Conservation (phyloP, 2,329 filamentous ascomycete genomes). For the Pseudocercospora vitis region DNA sequence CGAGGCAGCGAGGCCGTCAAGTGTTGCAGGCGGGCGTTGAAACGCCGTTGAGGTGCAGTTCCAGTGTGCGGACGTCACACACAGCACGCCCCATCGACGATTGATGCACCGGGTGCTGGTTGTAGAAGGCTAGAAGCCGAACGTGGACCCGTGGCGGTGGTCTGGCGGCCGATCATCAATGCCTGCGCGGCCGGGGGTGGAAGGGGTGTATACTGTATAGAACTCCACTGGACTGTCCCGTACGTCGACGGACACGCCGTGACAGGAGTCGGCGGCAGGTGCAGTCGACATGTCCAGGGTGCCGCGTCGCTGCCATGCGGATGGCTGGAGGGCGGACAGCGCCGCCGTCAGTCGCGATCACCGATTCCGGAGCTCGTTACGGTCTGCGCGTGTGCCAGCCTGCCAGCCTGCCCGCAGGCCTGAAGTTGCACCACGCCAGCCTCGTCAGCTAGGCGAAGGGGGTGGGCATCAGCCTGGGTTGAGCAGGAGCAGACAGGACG, state of each 20-base stretch:
- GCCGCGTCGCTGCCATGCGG: no score
- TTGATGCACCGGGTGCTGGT: constrained; percentile 2
- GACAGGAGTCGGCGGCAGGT: no score
- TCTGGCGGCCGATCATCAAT: constrained; percentile 12
- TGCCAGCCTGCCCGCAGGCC: neutral
- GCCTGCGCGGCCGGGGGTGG: constrained; percentile 7
- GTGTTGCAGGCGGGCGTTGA: neutral
- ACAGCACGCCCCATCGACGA: constrained; percentile 10
- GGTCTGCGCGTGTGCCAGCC: neutral
- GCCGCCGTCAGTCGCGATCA: constrained; percentile 2
- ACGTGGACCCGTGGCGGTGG: constrained; percentile 9
- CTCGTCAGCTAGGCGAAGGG: no score
- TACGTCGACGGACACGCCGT: no score
- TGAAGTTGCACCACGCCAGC: neutral
- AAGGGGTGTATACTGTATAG: no score
- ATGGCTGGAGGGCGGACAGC: neutral
- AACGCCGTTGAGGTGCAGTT: constrained; percentile 1
- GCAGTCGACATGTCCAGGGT: no score
- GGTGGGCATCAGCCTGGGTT: neutral
- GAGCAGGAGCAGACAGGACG: no score
- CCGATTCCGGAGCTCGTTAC: neutral
- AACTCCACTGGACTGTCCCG: no score
- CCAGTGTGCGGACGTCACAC: constrained; percentile 3
- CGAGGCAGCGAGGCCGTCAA: neutral
- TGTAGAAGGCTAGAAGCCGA: constrained; percentile 6